phyloP scores from a whole-genome alignment of 257 asterid genomes.

The Petunia secreta region DNA sequence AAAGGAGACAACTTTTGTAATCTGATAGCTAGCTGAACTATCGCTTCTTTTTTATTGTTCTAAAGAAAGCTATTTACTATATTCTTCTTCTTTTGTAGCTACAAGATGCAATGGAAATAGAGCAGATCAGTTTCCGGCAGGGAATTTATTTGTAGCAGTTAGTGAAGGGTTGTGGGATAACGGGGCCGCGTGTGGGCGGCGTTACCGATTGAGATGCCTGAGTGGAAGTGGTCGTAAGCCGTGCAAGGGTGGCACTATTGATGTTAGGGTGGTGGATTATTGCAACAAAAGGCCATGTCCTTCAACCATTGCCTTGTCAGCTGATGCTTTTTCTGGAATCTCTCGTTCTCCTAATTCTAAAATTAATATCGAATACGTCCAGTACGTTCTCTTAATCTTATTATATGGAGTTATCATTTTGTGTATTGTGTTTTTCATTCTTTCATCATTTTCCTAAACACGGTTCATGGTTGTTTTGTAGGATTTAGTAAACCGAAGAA shows the following conservation, averaged over 20 bases:
- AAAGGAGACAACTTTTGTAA: no score
- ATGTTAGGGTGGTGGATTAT: conserved; percentile 69
- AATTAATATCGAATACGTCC: conserved; percentile 42
- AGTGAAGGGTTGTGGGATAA: conserved; percentile 81
- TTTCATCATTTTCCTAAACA: background rate
- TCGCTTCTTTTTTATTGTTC: no score
- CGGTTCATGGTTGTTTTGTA: background rate
- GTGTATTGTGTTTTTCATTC: background rate
- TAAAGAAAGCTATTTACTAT: no score
- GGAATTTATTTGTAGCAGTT: conserved; percentile 67
- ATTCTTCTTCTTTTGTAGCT: conserved; percentile 41
- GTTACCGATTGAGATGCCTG: conserved; percentile 59
- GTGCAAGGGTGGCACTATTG: conserved; percentile 54
- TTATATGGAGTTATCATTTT: background rate
- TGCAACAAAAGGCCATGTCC: conserved; percentile 65
- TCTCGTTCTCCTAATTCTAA: conserved; percentile 37
- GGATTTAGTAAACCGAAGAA: background rate
- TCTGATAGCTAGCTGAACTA: no score
- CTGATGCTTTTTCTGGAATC: conserved; percentile 44
- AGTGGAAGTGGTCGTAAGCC: conserved; percentile 52
- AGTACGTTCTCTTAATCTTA: background rate
- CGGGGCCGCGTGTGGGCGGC: conserved; percentile 78
- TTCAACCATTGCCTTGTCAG: conserved; percentile 48
- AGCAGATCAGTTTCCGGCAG: conserved; percentile 69
- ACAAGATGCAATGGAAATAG: conserved; percentile 71